phyloP scores from a whole-genome alignment of 164 flowering plant genomes.

The Platanus orientalis region DNA sequence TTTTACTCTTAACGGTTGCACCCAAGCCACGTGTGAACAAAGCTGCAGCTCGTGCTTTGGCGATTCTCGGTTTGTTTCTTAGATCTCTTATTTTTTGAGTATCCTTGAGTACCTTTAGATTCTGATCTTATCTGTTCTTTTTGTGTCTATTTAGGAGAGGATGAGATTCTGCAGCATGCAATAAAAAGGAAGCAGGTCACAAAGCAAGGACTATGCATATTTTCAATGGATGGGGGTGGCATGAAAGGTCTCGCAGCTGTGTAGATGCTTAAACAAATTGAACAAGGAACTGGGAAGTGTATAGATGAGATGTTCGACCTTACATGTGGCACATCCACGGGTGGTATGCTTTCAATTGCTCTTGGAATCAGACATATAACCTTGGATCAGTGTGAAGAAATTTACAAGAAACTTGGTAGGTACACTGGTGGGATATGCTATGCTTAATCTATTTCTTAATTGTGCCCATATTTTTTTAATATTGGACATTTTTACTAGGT shows the following conservation, averaged over 20 bases:
- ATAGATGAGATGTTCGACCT: conserved; percentile 97
- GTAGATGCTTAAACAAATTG: conserved; percentile 85
- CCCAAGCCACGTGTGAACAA: conserved; percentile 69
- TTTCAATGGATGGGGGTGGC: conserved; percentile 99
- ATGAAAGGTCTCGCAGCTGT: conserved; percentile 99
- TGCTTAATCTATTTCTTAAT: neutral
- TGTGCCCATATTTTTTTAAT: too few relatives aligned
- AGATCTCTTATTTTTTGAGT: neutral
- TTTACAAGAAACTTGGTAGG: conserved; percentile 93
- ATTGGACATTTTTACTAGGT: too few relatives aligned
- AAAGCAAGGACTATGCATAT: conserved; percentile 92
- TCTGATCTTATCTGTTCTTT: neutral
- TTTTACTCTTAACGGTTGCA: conserved; percentile 63
- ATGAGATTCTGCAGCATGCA: conserved; percentile 87
- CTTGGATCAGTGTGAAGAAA: conserved; percentile 88
- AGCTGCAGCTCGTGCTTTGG: conserved; percentile 98
- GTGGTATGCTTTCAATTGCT: conserved; percentile 99
- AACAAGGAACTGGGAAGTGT: conserved; percentile 85
- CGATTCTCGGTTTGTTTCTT: conserved; percentile 76
- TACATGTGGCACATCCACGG: conserved; percentile 98
- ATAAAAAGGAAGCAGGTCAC: conserved; percentile 74
- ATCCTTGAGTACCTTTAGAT: conserved; percentile 1
- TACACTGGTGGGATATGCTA: neutral
- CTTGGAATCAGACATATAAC: conserved; percentile 89
- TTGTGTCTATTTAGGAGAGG: conserved; percentile 58